Evolutionary conservation across 169 alveolate genomes (phyloP).

Genomic region (Cryptosporidium viatorum): DNA sequence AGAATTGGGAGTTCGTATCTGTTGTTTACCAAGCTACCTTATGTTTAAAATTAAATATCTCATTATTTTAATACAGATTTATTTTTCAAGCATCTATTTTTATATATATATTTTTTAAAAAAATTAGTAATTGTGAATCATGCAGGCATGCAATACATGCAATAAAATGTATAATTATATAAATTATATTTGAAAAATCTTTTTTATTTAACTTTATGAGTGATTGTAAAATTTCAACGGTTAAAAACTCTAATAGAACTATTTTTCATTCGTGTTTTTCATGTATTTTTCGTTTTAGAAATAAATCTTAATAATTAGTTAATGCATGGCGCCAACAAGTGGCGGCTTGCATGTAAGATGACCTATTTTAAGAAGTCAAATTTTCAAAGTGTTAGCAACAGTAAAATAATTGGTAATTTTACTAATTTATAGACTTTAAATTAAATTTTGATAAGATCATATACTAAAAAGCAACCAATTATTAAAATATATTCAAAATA

Average conservation of each 20-base stretch:
- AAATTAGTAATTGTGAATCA: no score
- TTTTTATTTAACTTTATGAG: no score
- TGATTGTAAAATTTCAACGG: no score
- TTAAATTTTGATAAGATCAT: background rate
- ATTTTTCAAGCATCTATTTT: background rate
- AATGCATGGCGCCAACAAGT: background rate
- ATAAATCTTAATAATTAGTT: background rate
- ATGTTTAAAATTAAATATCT: no score
- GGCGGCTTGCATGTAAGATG: slow-evolving; percentile 2
- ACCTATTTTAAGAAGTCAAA: background rate
- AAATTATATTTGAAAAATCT: background rate
- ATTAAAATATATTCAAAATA: background rate
- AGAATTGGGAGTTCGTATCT: no score
- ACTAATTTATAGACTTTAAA: background rate
- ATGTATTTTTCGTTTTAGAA: background rate
- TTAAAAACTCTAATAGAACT: no score
- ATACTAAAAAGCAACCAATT: background rate
- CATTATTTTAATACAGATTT: no score
- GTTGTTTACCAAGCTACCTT: no score
- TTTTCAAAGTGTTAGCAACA: background rate
- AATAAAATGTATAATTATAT: no score
- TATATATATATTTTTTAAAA: no score
- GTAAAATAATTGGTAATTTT: background rate
- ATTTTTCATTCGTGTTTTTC: no score
- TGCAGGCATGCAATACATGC: no score